These are phyloP conservation scores for Bromus sterilis DNA, from an alignment of 176 grass and related monocot species.

Conservation along the genomic window DNA sequence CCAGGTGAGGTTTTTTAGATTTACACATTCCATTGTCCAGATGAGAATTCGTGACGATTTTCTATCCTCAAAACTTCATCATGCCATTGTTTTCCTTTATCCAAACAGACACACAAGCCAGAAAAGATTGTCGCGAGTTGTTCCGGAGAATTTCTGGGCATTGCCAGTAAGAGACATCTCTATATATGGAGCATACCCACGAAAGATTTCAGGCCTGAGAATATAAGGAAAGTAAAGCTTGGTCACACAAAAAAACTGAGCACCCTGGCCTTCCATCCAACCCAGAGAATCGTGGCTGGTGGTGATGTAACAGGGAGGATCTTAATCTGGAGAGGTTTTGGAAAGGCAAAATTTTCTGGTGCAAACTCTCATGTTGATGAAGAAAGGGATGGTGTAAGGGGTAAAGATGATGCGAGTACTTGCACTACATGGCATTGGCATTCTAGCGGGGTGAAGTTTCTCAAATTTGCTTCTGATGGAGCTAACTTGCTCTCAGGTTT, in stretches of 20 bases:
- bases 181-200: slow-evolving; percentile 65
- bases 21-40: neutral
- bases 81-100: neutral
- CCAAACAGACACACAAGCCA: slow-evolving; percentile 63
- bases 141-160: slow-evolving; percentile 73
- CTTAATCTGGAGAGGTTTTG: slow-evolving; percentile 75
- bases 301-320: slow-evolving; percentile 82
- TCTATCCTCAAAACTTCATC: neutral
- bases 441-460: slow-evolving; percentile 58
- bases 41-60: neutral
- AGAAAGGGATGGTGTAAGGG: slow-evolving; percentile 69
- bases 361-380: slow-evolving; percentile 33
- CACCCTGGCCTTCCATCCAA: slow-evolving; percentile 83
- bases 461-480: slow-evolving; percentile 74
- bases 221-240: slow-evolving; percentile 81
- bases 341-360: slow-evolving; percentile 49
- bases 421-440: slow-evolving; percentile 95
- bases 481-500: slow-evolving; percentile 94
- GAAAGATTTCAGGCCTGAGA: slow-evolving; percentile 47
- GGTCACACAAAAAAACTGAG: slow-evolving; percentile 54
- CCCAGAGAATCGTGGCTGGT: slow-evolving; percentile 54
- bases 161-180: slow-evolving; percentile 53
- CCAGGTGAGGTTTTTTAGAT: slow-evolving; percentile 40
- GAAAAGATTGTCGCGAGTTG: slow-evolving; percentile 42
- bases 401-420: slow-evolving; percentile 59